These are phyloP conservation scores for Metschnikowia peoriensis DNA, from an alignment of 805 yeast species.

Conservation along the genomic window DNA sequence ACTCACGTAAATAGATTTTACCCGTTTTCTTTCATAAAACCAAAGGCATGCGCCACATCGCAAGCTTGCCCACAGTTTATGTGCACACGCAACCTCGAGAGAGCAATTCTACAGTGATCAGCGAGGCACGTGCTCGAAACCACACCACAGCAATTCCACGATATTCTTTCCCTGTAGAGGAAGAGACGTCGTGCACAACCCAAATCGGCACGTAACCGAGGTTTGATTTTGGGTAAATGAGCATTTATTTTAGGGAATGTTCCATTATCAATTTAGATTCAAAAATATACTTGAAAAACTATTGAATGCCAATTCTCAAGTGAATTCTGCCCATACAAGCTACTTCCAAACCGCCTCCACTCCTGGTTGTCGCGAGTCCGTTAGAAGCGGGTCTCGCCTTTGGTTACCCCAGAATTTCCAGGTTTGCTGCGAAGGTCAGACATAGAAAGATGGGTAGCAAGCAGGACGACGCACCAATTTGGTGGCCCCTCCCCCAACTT, in stretches of 20 bases:
- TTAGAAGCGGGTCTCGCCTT: neutral
- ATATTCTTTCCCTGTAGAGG: neutral
- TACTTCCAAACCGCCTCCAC: neutral
- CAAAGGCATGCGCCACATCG: neutral
- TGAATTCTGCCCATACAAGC: no score
- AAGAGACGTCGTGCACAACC: neutral
- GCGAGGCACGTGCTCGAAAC: neutral
- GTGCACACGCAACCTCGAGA: neutral
- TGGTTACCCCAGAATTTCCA: constrained; percentile 8
- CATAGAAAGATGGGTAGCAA: constrained; percentile 2
- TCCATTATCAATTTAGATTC: no score
- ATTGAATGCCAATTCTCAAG: no score
- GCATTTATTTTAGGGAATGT: neutral
- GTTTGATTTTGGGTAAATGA: neutral
- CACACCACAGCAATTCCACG: neutral
- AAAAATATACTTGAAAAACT: no score
- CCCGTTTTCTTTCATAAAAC: neutral
- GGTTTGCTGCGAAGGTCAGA: constrained; percentile 12
- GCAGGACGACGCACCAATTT: constrained; percentile 4
- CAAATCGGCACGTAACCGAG: neutral
- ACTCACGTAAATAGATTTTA: no score
- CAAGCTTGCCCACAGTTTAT: neutral
- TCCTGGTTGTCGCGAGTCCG: neutral
- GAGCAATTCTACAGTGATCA: neutral
- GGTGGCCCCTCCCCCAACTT: constrained; percentile 4